Conservation (phyloP, 2,329 filamentous ascomycete genomes). For the Gyromitra esculenta region DNA sequence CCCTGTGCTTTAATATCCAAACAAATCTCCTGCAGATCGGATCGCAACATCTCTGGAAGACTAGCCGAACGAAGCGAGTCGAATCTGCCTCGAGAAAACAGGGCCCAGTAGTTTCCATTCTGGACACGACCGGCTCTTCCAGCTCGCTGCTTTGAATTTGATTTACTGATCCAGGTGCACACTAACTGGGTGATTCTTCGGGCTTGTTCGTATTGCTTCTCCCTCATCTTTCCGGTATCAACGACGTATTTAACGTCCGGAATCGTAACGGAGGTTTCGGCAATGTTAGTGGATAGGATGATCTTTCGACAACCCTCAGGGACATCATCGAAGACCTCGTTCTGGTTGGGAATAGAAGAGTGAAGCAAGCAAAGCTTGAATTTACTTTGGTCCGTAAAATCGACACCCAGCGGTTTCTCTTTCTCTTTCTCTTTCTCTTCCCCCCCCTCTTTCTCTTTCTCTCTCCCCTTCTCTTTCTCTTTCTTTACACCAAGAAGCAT, state of each 20-base stretch:
- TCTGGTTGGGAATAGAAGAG: constrained; percentile 63
- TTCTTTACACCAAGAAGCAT: constrained; percentile 58
- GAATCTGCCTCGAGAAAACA: constrained; percentile 60
- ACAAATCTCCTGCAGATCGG: constrained; percentile 63
- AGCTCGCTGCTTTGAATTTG: constrained; percentile 64
- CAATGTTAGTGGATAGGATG: constrained; percentile 66
- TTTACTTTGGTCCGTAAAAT: constrained; percentile 61
- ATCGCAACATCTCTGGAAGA: constrained; percentile 62
- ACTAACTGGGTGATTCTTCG: constrained; percentile 61
- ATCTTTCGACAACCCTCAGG: constrained; percentile 63
- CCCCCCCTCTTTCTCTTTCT: too few species aligned
- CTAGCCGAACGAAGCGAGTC: constrained; percentile 57
- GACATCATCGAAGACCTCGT: constrained; percentile 62
- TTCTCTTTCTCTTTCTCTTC: constrained; percentile 34
- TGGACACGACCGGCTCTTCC: constrained; percentile 66
- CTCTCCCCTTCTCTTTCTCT: too few species aligned
- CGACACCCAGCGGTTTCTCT: constrained; percentile 60
- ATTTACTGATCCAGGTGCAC: constrained; percentile 64
- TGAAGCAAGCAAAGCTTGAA: constrained; percentile 65
- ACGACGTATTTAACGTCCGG: constrained; percentile 66
- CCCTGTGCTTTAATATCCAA: constrained; percentile 62
- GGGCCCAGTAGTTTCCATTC: constrained; percentile 65
- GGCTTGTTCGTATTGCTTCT: constrained; percentile 62
- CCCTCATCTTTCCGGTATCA: constrained; percentile 62
- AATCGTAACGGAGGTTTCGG: constrained; percentile 66